phyloP scores from a whole-genome alignment of 768 basidiomycete genomes.

The Amanita exitialis region DNA sequence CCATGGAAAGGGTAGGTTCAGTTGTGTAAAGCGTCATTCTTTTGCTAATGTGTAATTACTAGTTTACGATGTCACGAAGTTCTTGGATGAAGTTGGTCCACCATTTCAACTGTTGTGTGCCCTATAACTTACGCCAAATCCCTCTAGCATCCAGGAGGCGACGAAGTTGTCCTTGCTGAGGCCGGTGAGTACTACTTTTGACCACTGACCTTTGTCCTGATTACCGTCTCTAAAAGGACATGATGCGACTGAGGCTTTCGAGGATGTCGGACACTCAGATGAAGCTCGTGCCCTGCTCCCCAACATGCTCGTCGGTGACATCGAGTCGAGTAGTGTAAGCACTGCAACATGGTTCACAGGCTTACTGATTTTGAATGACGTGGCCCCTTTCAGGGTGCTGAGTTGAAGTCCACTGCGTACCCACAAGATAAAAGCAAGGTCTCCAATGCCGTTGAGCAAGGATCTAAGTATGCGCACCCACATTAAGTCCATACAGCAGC shows the following conservation, averaged over 20 bases:
- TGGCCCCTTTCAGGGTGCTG: constrained; percentile 28
- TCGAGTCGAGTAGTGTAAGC: constrained; percentile 62
- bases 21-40: constrained; percentile 20
- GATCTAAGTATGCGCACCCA: constrained; percentile 47
- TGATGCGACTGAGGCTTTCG: constrained; percentile 97
- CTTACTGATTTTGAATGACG: constrained; percentile 5
- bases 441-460: constrained; percentile 46
- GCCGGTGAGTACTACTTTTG: constrained; percentile 47
- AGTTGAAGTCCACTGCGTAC: constrained; percentile 42
- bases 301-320: constrained; percentile 72
- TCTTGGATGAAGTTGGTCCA: constrained; percentile 79
- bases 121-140: neutral
- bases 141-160: constrained; percentile 87
- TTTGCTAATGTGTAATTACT: constrained; percentile 2
- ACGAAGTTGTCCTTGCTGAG: constrained; percentile 94
- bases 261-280: constrained; percentile 98
- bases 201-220: constrained; percentile 3
- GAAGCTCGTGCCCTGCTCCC: constrained; percentile 85
- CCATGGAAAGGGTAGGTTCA: constrained; percentile 64
- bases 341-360: constrained; percentile 5
- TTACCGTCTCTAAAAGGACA: constrained; percentile 41
- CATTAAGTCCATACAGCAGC: constrained; percentile 3
- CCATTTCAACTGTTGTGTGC: too few species aligned
- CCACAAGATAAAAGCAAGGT: constrained; percentile 31
- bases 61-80: constrained; percentile 93